These are phyloP conservation scores for Peronospora destructor DNA, from an alignment of 352 stramenopile species.

Conservation along the genomic window DNA sequence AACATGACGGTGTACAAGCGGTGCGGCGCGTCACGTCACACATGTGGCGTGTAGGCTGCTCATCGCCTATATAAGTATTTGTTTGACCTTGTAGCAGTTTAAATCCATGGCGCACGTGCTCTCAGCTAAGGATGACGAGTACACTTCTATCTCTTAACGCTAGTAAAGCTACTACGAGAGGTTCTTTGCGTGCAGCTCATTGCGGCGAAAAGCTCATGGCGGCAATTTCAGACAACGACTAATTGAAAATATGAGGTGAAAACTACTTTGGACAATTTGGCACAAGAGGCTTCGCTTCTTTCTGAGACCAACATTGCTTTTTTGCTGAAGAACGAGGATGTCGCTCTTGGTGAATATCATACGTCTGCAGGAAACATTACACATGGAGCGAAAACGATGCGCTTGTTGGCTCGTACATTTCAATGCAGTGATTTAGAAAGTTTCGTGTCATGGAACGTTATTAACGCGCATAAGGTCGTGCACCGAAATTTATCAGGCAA, in stretches of 20 bases:
- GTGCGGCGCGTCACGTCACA: constrained; percentile 54
- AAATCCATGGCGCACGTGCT: constrained; percentile 69
- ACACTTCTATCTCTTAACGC: constrained; percentile 58
- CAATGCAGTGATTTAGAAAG: constrained; percentile 27
- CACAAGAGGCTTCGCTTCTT: constrained; percentile 41
- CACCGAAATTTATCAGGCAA: constrained; percentile 1
- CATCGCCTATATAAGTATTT: background rate
- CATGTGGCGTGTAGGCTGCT: constrained; percentile 55
- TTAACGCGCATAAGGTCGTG: constrained; percentile 2
- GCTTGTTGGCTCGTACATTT: constrained; percentile 32
- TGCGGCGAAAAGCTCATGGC: constrained; percentile 66
- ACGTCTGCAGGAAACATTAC: constrained; percentile 41
- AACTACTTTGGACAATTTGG: constrained; percentile 80
- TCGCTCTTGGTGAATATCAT: constrained; percentile 68
- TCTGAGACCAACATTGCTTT: constrained; percentile 28
- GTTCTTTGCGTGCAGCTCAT: constrained; percentile 37
- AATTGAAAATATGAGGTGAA: constrained; percentile 72
- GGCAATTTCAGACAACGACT: constrained; percentile 51
- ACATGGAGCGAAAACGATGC: constrained; percentile 46
- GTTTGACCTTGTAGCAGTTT: constrained; percentile 56
- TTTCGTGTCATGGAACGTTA: constrained; percentile 38
- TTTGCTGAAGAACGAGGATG: constrained; percentile 47
- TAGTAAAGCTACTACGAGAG: constrained; percentile 36
- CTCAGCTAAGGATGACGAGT: constrained; percentile 70
- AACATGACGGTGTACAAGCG: constrained; percentile 21